Evolutionary conservation across 306 rosid genomes (phyloP).

Genomic region (Phaseolus lunatus): DNA sequence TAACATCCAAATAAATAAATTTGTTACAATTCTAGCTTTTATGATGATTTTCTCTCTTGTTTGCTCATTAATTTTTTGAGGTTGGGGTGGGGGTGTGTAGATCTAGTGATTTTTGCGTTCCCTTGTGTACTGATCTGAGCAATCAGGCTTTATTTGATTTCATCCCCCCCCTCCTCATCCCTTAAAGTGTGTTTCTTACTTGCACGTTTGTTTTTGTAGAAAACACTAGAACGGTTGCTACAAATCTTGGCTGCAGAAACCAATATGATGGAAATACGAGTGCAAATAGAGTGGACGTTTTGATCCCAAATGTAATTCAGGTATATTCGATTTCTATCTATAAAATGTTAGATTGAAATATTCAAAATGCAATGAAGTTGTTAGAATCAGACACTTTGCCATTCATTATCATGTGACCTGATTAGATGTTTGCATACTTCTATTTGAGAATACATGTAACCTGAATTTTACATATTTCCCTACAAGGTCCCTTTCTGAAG

Average conservation of each 20-base stretch:
- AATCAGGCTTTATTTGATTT: conserved; percentile 33
- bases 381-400: neutral
- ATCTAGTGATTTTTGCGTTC: conserved; percentile 10
- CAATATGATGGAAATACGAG: conserved; percentile 48
- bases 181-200: conserved; percentile 34
- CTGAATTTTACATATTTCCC: conserved; percentile 27
- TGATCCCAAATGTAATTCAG: conserved; percentile 95
- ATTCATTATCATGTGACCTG: conserved; percentile 15
- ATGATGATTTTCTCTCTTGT: conserved; percentile 6
- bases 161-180: conserved; percentile 1
- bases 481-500: neutral
- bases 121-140: neutral
- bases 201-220: conserved; percentile 56
- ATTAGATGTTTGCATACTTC: conserved; percentile 25
- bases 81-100: neutral
- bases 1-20: neutral
- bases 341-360: conserved; percentile 27
- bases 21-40: neutral
- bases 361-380: conserved; percentile 27
- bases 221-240: conserved; percentile 87
- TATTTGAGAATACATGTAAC: neutral
- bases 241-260: conserved; percentile 87
- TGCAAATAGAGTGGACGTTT: conserved; percentile 75
- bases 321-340: conserved; percentile 45
- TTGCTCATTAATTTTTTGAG: neutral